Conservation (phyloP, 2,329 filamentous ascomycete species). For the Penicillium occitanis region DNA sequence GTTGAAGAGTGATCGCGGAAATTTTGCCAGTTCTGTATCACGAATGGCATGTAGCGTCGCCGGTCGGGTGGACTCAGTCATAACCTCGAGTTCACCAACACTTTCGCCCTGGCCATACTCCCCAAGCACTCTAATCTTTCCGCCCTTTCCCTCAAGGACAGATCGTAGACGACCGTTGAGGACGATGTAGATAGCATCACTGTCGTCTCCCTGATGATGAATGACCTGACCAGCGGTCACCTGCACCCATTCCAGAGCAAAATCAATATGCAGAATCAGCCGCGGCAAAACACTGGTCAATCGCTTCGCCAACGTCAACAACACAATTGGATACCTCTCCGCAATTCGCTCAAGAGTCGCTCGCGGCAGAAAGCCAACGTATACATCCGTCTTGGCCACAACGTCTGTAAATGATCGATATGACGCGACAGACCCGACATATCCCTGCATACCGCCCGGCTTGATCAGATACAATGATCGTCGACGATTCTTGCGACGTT, state of each 20-base stretch:
- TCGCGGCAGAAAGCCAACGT: conserved; percentile 89
- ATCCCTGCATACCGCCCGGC: conserved; percentile 89
- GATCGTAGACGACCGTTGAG: conserved; percentile 87
- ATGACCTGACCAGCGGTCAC: conserved; percentile 93
- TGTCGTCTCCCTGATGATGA: conserved; percentile 90
- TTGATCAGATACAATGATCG: conserved; percentile 87
- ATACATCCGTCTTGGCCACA: conserved; percentile 95
- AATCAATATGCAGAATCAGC: conserved; percentile 93
- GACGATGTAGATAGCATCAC: conserved; percentile 97
- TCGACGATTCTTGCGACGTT: conserved; percentile 50
- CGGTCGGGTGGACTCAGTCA: conserved; percentile 89
- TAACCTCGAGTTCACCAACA: conserved; percentile 92
- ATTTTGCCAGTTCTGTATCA: conserved; percentile 93
- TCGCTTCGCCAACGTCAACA: conserved; percentile 94
- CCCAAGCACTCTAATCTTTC: conserved; percentile 79
- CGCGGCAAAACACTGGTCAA: conserved; percentile 85
- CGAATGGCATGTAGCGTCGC: conserved; percentile 93
- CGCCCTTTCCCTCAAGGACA: conserved; percentile 77
- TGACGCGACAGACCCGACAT: conserved; percentile 89
- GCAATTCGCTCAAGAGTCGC: conserved; percentile 86
- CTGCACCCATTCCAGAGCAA: conserved; percentile 97
- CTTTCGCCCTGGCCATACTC: conserved; percentile 98
- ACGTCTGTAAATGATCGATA: conserved; percentile 97
- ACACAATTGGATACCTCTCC: conserved; percentile 84
- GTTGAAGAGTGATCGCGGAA: conserved; percentile 94